Percentiles rank a stretch among this genome's conserved stretches.
These are phyloP conservation scores for Marasmius sp. DNA, from an alignment of 1,284 basidiomycete genomes.

Conservation along the genomic window DNA sequence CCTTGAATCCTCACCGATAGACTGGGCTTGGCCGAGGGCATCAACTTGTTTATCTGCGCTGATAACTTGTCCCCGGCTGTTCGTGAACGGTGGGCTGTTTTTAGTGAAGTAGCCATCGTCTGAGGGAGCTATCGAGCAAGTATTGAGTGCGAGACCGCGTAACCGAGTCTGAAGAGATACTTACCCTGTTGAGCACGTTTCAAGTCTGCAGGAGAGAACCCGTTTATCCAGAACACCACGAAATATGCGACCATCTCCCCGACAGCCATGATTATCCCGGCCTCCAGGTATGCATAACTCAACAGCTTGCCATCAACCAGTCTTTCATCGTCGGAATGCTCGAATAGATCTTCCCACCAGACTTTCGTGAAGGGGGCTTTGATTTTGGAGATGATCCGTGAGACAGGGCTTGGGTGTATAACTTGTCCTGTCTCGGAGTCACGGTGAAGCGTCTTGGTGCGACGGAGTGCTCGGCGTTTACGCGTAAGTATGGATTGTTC, in stretches of 20 bases:
- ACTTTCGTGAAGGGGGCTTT: conserved; percentile 55
- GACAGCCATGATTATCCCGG: conserved; percentile 59
- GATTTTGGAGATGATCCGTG: conserved; percentile 35
- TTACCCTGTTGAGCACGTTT: conserved; percentile 45
- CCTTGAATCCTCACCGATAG: conserved; percentile 41
- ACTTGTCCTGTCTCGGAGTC: conserved; percentile 54
- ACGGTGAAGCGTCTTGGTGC: conserved; percentile 55
- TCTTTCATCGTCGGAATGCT: conserved; percentile 53
- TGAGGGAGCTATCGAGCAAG: conserved; percentile 7
- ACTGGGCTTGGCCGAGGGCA: conserved; percentile 60
- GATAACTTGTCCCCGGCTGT: conserved; percentile 48
- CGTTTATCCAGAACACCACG: conserved; percentile 62
- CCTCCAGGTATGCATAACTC: conserved; percentile 69
- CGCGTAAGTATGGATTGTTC: conserved; percentile 52
- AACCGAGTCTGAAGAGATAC: conserved; percentile 22
- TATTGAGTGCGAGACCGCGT: not conserved
- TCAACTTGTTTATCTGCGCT: conserved; percentile 51
- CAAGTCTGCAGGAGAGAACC: conserved; percentile 61
- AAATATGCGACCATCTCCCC: conserved; percentile 60
- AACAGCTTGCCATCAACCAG: conserved; percentile 62
- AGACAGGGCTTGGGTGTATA: conserved; percentile 42
- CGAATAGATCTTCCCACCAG: conserved; percentile 60
- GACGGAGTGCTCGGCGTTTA: conserved; percentile 58
- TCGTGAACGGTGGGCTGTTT: conserved; percentile 54
- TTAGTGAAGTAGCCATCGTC: conserved; percentile 43